These are phyloP conservation scores for Populus pruinosa DNA, from an alignment of 345 rosid genomes.

Conservation along the genomic window DNA sequence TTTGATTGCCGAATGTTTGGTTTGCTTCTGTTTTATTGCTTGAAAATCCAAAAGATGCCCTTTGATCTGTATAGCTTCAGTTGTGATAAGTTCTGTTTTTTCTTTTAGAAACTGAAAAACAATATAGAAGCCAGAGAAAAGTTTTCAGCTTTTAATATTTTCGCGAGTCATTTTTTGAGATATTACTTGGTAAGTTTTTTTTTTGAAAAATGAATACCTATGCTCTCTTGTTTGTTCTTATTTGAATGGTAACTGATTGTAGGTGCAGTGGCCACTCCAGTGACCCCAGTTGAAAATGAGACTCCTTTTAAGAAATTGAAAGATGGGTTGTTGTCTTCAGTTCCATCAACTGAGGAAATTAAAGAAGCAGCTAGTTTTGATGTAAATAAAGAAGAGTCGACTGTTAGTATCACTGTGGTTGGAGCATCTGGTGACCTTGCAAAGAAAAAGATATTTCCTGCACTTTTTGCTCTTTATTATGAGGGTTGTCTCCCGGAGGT, in stretches of 20 bases:
- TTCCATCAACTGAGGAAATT: conserved; percentile 36
- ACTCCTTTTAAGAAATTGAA: conserved; percentile 43
- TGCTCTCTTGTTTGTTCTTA: background rate
- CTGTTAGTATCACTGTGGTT: conserved; percentile 87
- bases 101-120: background rate
- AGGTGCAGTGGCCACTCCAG: conserved; percentile 61
- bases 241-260: conserved; percentile 11
- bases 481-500: conserved; percentile 96
- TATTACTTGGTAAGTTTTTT: background rate
- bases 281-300: conserved; percentile 36
- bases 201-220: background rate
- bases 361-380: conserved; percentile 41
- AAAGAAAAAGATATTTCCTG: conserved; percentile 98
- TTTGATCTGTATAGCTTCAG: background rate
- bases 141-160: background rate
- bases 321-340: conserved; percentile 40
- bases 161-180: background rate
- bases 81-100: background rate
- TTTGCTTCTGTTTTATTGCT: background rate
- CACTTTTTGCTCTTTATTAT: conserved; percentile 94
- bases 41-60: background rate
- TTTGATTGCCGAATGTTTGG: background rate
- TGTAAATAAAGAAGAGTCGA: conserved; percentile 45
- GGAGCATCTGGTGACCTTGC: conserved; percentile 99
- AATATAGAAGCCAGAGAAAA: background rate